Evolutionary conservation across 257 asterid genomes (phyloP).

Genomic region (Scutellaria barbata): DNA sequence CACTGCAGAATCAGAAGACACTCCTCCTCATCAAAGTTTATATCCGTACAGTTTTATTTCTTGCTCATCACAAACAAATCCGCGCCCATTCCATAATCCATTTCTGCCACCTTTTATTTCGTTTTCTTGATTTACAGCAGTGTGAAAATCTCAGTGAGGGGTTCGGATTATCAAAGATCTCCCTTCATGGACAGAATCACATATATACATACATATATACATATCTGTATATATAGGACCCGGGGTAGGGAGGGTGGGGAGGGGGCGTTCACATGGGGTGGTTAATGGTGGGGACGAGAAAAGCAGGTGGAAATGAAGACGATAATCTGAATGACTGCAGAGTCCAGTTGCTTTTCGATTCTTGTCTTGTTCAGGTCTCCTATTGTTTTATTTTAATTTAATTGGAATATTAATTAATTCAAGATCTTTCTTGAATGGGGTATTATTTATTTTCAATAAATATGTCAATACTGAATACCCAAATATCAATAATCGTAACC

Average conservation of each 20-base stretch:
- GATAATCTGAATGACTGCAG: constrained; percentile 36
- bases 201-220: constrained; percentile 12
- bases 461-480: no score
- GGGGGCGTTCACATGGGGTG: constrained; percentile 44
- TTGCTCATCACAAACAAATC: constrained; percentile 26
- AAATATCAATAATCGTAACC: no score
- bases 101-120: constrained; percentile 10
- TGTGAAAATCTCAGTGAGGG: constrained; percentile 45
- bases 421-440: constrained; percentile 28
- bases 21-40: constrained; percentile 40
- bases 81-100: constrained; percentile 27
- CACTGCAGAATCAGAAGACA: constrained; percentile 38
- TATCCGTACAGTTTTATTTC: constrained; percentile 26
- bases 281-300: constrained; percentile 38
- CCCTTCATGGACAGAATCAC: constrained; percentile 17
- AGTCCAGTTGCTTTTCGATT: constrained; percentile 40
- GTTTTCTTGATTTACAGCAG: constrained; percentile 25
- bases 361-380: constrained; percentile 37
- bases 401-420: constrained; percentile 2
- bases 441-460: no score
- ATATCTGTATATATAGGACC: constrained; percentile 27
- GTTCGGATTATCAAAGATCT: constrained; percentile 39
- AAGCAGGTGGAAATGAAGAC: constrained; percentile 48
- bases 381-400: constrained; percentile 1
- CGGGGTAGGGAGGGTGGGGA: constrained; percentile 28